Evolutionary conservation across 768 basidiomycete species (phyloP).

Genomic region (Leccinum subtestaceum): DNA sequence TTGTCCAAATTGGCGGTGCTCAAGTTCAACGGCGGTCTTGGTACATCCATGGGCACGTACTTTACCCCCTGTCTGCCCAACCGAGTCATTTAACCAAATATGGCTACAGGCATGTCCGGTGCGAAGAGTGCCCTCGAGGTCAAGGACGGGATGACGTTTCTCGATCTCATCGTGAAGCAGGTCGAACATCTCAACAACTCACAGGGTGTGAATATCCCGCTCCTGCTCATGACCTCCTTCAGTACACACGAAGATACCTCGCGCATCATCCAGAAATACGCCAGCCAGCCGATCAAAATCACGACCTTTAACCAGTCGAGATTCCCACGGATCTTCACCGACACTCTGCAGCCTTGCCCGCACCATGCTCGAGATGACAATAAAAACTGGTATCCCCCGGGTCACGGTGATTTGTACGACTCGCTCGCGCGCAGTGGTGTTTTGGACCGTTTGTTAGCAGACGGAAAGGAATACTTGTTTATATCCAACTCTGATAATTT

Average conservation of each 20-base stretch:
- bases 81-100: constrained; percentile 1
- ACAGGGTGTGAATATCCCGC: constrained; percentile 85
- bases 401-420: constrained; percentile 96
- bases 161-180: constrained; percentile 90
- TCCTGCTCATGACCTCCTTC: constrained; percentile 98
- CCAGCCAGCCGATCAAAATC: constrained; percentile 91
- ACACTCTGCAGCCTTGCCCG: constrained; percentile 82
- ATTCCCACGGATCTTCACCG: constrained; percentile 90
- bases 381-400: constrained; percentile 94
- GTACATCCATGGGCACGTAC: constrained; percentile 78
- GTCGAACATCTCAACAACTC: constrained; percentile 93
- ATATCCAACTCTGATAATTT: constrained; percentile 97
- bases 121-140: constrained; percentile 95
- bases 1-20: constrained; percentile 93
- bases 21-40: constrained; percentile 93
- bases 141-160: constrained; percentile 97
- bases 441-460: constrained; percentile 81
- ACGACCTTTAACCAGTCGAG: constrained; percentile 91
- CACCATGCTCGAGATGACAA: constrained; percentile 79
- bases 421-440: constrained; percentile 88
- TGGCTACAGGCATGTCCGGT: constrained; percentile 62
- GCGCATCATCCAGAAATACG: constrained; percentile 95
- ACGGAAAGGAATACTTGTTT: constrained; percentile 96
- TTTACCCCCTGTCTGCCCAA: not conserved
- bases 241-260: constrained; percentile 97